These are phyloP conservation scores for Erysimum cheiri DNA, from an alignment of 441 rosid genomes.

Conservation along the genomic window DNA sequence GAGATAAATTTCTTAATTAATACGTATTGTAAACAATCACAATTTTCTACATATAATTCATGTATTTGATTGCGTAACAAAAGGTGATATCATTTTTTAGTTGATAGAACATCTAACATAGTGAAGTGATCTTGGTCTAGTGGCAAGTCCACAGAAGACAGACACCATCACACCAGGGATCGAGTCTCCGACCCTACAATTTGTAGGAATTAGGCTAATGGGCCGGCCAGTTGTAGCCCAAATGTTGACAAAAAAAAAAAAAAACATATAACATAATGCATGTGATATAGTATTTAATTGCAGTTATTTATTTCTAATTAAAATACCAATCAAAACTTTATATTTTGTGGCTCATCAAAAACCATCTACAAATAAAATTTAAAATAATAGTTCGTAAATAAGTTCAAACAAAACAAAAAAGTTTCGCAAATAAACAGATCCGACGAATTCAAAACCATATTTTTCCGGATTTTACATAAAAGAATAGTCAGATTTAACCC, in stretches of 20 bases:
- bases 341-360: neutral
- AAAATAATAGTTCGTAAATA: neutral
- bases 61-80: neutral
- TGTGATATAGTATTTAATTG: neutral
- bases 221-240: no score
- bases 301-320: neutral
- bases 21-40: no score
- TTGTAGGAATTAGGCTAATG: no score
- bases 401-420: neutral
- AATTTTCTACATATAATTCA: neutral
- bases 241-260: no score
- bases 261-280: no score
- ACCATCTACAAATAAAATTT: neutral
- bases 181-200: no score
- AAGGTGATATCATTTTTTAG: neutral
- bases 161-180: no score
- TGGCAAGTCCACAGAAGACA: no score
- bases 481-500: neutral
- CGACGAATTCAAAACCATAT: neutral
- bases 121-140: no score
- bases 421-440: neutral
- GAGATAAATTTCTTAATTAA: no score
- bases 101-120: neutral
- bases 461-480: neutral
- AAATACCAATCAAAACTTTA: neutral